Percentiles rank a stretch among this genome's conserved stretches.
Conservation (phyloP, 2,329 filamentous ascomycete species). For the Aureobasidium lini region DNA sequence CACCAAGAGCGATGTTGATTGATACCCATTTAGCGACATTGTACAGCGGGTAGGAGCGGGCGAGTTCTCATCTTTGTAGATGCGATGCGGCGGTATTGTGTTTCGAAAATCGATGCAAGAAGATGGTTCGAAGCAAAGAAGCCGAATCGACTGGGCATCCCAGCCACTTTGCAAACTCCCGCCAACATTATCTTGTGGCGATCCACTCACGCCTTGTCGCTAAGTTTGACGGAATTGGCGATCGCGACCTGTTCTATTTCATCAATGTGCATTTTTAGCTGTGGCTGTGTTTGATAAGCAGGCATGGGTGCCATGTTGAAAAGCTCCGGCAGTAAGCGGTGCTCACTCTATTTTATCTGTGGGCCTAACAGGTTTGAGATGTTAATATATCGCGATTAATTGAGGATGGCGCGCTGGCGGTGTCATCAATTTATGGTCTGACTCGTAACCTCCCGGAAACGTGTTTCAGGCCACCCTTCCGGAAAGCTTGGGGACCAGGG, state of each 20-base stretch:
- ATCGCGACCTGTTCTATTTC: not conserved
- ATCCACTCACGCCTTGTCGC: not conserved
- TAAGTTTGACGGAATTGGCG: not conserved
- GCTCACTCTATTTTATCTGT: not conserved
- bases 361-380: not conserved
- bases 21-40: not conserved
- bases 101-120: not conserved
- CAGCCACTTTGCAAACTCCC: not conserved
- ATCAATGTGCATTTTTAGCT: not conserved
- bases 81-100: not conserved
- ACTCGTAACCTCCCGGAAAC: not conserved
- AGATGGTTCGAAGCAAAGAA: not conserved
- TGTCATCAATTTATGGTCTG: not conserved
- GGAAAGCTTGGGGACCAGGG: not conserved
- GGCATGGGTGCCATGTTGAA: not conserved
- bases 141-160: not conserved
- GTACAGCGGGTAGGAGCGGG: not conserved
- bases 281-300: slow-evolving; percentile 5
- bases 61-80: not conserved
- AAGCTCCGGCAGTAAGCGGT: not conserved
- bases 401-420: not conserved
- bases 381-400: not conserved
- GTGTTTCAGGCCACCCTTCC: not conserved
- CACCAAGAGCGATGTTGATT: too few relatives aligned
- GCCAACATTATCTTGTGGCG: not conserved